Base-by-base conservation (phyloP, 2,329 filamentous ascomycete genomes). In the Cercospora janseana region DNA sequence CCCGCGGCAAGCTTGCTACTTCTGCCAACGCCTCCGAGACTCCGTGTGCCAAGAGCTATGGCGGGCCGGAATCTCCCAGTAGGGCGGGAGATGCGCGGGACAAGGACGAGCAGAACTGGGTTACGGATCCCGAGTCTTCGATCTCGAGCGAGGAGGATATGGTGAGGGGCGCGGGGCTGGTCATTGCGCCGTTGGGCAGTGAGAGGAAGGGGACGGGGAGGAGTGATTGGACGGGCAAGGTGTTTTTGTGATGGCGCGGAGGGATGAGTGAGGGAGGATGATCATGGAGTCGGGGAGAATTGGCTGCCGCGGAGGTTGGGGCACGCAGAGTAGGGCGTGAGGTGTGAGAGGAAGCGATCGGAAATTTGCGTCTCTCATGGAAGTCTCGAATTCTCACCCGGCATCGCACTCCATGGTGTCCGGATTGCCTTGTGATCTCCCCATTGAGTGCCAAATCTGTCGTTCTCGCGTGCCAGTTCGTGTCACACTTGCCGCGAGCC, bases 211-310 rank as follows among this genome's bases (percentile, higher is more conserved):
- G 45, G n/a, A 61, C 58, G 6, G 46, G 50, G 41, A 54, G 51
- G 31, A 57, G 52, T 24, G 53, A 56, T 44, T 44, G 49, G 32
- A 63, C 59, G 35, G 60, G 60, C 5, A 55, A 50, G n/a, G 59
- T 54, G 21, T 63, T 63, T 44, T 15, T 63, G 37, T 63, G 51
- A 37, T 20, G 42, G 9, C 18, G 12, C 29, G 15, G 34, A 41
- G 45, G 35, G 6, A 20, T 32, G 16, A 46, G 12, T 20, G 27
- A 21, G 34, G n/a, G n/a, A n/a, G n/a, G n/a, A n/a, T n/a, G n/a
- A n/a, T n/a, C n/a, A n/a, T n/a, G n/a, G n/a, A n/a, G n/a, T n/a
- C n/a, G n/a, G n/a, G n/a, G n/a, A n/a, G n/a, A n/a, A n/a, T n/a
- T n/a, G n/a, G n/a, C n/a, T n/a, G n/a, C n/a, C n/a, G n/a, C n/a